phyloP scores from a whole-genome alignment of 148 eudicot species.

The Limonium bicolor region DNA sequence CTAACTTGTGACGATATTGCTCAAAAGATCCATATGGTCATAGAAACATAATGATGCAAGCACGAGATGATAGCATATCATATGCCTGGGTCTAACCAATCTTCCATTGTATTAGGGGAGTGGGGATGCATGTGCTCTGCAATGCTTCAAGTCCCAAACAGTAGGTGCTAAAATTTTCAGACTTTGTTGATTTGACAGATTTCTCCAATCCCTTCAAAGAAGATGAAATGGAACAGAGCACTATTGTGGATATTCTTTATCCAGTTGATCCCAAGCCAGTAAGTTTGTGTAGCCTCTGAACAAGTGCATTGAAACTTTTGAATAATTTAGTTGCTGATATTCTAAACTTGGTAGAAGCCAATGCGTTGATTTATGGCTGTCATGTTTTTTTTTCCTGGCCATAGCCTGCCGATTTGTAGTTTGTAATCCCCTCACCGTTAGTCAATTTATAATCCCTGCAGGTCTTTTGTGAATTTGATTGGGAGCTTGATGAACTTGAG shows the following conservation, averaged over 20 bases:
- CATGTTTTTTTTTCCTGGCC: not conserved
- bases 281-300: slow-evolving; percentile 8
- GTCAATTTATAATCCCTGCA: slow-evolving; percentile 13
- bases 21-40: too few species aligned
- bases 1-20: too few species aligned
- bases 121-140: too few species aligned
- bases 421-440: not conserved
- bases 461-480: slow-evolving; percentile 82
- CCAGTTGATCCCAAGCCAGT: slow-evolving; percentile 75
- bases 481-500: slow-evolving; percentile 95
- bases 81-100: too few species aligned
- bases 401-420: not conserved
- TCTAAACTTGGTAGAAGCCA: not conserved
- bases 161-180: too few species aligned
- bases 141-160: too few species aligned
- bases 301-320: too few species aligned
- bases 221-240: slow-evolving; percentile 87
- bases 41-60: too few species aligned
- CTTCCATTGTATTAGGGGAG: too few species aligned
- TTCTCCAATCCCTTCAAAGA: slow-evolving; percentile 73
- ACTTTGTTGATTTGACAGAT: slow-evolving; percentile 33
- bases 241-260: slow-evolving; percentile 50
- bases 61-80: too few species aligned
- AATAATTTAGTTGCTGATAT: too few species aligned
- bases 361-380: not conserved